phyloP scores from a whole-genome alignment of 2,329 filamentous ascomycete genomes.

The Neofusicoccum ribis region DNA sequence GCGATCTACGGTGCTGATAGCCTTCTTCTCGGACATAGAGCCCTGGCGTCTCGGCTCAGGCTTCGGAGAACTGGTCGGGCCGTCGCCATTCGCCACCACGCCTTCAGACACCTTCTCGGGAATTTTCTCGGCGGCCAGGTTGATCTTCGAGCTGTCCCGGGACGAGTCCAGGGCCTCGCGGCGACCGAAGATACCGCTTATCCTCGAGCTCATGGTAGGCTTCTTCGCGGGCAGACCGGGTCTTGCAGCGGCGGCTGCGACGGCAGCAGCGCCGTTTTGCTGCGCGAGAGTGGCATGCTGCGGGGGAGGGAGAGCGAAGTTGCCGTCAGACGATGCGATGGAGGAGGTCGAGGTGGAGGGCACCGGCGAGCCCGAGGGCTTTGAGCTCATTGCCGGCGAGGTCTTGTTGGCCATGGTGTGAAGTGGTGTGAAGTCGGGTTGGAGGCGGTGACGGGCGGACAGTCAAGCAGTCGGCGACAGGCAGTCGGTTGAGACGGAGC shows the following conservation, averaged over 20 bases:
- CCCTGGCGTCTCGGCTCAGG: slow-evolving; percentile 32
- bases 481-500: slow-evolving; percentile 19
- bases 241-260: slow-evolving; percentile 33
- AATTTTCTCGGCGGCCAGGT: slow-evolving; percentile 20
- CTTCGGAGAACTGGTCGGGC: slow-evolving; percentile 26
- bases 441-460: slow-evolving; percentile 38
- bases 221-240: slow-evolving; percentile 32
- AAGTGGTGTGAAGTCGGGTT: slow-evolving; percentile 5
- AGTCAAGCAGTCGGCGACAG: slow-evolving; percentile 16
- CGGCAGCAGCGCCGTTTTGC: slow-evolving; percentile 26
- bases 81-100: slow-evolving; percentile 31
- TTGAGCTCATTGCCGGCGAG: slow-evolving; percentile 29
- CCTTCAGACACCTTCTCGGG: slow-evolving; percentile 32
- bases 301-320: slow-evolving; percentile 31
- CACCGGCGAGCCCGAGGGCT: slow-evolving; percentile 33
- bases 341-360: slow-evolving; percentile 40
- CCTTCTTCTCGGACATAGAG: slow-evolving; percentile 29
- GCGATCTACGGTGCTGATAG: slow-evolving; percentile 3
- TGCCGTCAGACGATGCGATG: slow-evolving; percentile 37
- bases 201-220: slow-evolving; percentile 45
- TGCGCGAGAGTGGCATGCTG: slow-evolving; percentile 23
- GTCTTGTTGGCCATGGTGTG: slow-evolving; percentile 34
- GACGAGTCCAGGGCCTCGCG: slow-evolving; percentile 27
- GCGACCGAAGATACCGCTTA: slow-evolving; percentile 41
- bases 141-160: slow-evolving; percentile 29